phyloP scores from a whole-genome alignment of 768 basidiomycete genomes.

The Calocybe indica region DNA sequence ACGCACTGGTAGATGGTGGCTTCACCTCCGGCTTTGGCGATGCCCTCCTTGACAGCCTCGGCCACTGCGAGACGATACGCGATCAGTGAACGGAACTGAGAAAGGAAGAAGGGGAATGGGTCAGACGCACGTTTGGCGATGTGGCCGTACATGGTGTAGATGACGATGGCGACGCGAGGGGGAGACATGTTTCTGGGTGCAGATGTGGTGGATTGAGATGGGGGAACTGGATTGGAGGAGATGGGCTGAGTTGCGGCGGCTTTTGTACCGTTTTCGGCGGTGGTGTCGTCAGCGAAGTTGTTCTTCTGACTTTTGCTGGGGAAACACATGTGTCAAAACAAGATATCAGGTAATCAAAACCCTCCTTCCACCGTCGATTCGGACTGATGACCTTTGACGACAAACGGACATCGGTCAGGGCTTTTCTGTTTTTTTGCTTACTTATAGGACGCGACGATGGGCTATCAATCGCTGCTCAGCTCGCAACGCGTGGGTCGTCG shows the following conservation, averaged over 20 bases:
- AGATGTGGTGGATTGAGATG: slow-evolving; percentile 6
- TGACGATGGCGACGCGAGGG: slow-evolving; percentile 62
- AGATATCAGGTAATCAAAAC: slow-evolving; percentile 1
- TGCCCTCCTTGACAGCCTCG: slow-evolving; percentile 41
- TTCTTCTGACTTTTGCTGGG: slow-evolving; percentile 23
- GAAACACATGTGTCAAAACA: slow-evolving; percentile 24
- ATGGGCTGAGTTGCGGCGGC: slow-evolving; percentile 5
- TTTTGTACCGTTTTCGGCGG: slow-evolving; percentile 22
- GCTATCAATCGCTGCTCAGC: not conserved
- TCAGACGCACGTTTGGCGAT: slow-evolving; percentile 51
- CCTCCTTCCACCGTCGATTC: no score
- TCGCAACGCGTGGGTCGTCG: slow-evolving; percentile 13
- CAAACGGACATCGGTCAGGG: not conserved
- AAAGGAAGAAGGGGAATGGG: not conserved
- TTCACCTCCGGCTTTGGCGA: slow-evolving; percentile 41
- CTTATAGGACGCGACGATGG: slow-evolving; percentile 1
- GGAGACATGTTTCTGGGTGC: slow-evolving; percentile 25
- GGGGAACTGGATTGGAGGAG: slow-evolving; percentile 10
- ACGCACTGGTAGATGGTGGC: slow-evolving; percentile 52
- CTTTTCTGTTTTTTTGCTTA: slow-evolving; percentile 8
- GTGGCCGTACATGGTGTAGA: slow-evolving; percentile 74
- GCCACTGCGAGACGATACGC: slow-evolving; percentile 43
- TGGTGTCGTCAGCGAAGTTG: slow-evolving; percentile 20
- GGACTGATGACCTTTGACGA: no score
- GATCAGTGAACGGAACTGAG: slow-evolving; percentile 2